These are phyloP conservation scores for Acephala macrosclerotiorum DNA, from an alignment of 2,329 filamentous ascomycete species.

Conservation along the genomic window DNA sequence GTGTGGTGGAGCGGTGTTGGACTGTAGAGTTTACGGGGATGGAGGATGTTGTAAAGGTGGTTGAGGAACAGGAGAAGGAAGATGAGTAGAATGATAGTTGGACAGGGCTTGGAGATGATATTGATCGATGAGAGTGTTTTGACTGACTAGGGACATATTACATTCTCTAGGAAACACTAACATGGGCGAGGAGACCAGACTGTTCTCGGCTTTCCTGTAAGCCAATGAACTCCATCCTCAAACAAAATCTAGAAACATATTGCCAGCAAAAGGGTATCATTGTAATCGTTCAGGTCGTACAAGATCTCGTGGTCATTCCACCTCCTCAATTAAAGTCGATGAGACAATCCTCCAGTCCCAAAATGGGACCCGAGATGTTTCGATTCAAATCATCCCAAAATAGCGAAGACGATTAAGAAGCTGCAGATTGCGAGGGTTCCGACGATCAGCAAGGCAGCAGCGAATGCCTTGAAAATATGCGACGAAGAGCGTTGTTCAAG, in stretches of 20 bases:
- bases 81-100: not conserved
- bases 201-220: not conserved
- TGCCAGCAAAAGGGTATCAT: not conserved
- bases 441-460: constrained; percentile 1
- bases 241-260: not conserved
- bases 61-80: not conserved
- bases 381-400: not conserved
- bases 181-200: not conserved
- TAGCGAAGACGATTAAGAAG: not conserved
- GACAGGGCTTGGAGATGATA: not conserved
- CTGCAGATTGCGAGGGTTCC: not conserved
- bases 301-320: not conserved
- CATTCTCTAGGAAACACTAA: not conserved
- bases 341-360: not conserved
- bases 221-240: not conserved
- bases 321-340: not conserved
- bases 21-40: not conserved
- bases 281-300: not conserved
- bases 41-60: not conserved
- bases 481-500: not conserved
- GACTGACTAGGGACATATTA: not conserved
- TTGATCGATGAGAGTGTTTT: not conserved
- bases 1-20: constrained; percentile 1
- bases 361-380: no score
- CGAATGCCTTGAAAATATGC: not conserved